Conservation (phyloP, 805 yeast genomes). For the Cyberlindnera veronae region DNA sequence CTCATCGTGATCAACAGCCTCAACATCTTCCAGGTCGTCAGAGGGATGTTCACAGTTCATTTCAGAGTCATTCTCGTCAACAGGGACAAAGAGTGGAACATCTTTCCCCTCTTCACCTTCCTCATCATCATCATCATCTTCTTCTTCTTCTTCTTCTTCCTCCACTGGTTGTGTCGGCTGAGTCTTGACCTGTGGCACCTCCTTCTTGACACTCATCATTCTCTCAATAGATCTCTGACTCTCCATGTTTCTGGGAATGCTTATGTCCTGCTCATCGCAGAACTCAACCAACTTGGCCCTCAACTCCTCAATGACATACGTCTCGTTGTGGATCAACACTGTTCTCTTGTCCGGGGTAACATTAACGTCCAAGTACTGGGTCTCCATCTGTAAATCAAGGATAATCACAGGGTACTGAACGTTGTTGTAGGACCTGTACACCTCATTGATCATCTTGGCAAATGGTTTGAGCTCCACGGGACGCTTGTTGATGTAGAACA, state of each 20-base stretch:
- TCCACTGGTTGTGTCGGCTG: too few species aligned
- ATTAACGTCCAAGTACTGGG: conserved; percentile 68
- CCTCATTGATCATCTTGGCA: conserved; percentile 62
- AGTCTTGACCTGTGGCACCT: not conserved
- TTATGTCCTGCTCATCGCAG: conserved; percentile 39
- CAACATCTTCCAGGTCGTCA: conserved; percentile 10
- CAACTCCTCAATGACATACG: conserved; percentile 50
- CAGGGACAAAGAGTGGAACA: too few species aligned
- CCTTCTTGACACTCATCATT: conserved; percentile 1
- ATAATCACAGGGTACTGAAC: conserved; percentile 72
- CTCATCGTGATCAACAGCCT: not conserved
- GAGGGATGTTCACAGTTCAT: too few species aligned
- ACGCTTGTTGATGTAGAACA: conserved; percentile 66
- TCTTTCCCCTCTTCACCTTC: conserved; percentile 9
- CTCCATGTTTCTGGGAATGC: conserved; percentile 27
- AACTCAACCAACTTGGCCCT: conserved; percentile 45
- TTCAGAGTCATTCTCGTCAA: too few species aligned
- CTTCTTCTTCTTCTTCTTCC: conserved; percentile 2
- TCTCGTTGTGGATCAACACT: conserved; percentile 65
- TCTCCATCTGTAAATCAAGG: conserved; percentile 52
- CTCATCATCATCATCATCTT: conserved; percentile 3
- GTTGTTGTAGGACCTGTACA: conserved; percentile 66
- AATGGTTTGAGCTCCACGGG: conserved; percentile 63
- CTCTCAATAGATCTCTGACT: conserved; percentile 9
- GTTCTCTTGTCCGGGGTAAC: conserved; percentile 89